Conservation (phyloP, 371 early-diverging fungal genomes). For the Rhizomucor miehei region DNA sequence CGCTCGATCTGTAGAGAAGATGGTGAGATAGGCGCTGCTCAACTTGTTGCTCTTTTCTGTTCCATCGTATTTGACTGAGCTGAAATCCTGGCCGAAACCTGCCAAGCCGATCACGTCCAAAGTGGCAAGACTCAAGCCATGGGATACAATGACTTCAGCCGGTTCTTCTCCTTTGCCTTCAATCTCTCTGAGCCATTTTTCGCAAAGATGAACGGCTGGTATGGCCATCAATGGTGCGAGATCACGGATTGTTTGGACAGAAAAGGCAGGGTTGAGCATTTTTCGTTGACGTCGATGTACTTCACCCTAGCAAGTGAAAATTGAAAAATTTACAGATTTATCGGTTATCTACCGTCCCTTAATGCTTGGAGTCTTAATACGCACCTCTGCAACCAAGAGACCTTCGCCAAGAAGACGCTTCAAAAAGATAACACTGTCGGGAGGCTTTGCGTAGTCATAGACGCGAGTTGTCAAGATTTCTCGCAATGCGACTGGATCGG, state of each 20-base stretch:
- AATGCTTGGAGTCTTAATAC: no score
- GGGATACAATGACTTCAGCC: slow-evolving; percentile 24
- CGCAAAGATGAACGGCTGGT: slow-evolving; percentile 28
- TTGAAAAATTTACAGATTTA: no score
- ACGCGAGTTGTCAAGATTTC: slow-evolving; percentile 49
- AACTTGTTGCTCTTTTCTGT: slow-evolving; percentile 27
- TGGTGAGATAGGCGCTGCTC: slow-evolving; percentile 41
- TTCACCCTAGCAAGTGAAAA: slow-evolving; percentile 25
- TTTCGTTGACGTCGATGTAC: slow-evolving; percentile 64
- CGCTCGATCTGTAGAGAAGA: slow-evolving; percentile 24
- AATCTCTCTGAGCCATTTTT: slow-evolving; percentile 28
- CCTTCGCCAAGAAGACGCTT: slow-evolving; percentile 52
- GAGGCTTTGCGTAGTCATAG: slow-evolving; percentile 51
- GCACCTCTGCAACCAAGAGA: slow-evolving; percentile 50
- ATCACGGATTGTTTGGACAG: slow-evolving; percentile 42
- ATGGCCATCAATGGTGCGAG: slow-evolving; percentile 44
- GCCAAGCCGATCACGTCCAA: slow-evolving; percentile 50
- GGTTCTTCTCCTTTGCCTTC: background rate
- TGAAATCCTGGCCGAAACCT: slow-evolving; percentile 37
- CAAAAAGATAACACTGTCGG: slow-evolving; percentile 24
- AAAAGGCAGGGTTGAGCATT: slow-evolving; percentile 67
- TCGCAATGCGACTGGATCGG: slow-evolving; percentile 50
- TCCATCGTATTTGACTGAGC: slow-evolving; percentile 19
- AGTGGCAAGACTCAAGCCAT: slow-evolving; percentile 38
- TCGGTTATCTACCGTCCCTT: no score